Conservation (phyloP, 768 basidiomycete genomes). For the Agaricus subrufescens region DNA sequence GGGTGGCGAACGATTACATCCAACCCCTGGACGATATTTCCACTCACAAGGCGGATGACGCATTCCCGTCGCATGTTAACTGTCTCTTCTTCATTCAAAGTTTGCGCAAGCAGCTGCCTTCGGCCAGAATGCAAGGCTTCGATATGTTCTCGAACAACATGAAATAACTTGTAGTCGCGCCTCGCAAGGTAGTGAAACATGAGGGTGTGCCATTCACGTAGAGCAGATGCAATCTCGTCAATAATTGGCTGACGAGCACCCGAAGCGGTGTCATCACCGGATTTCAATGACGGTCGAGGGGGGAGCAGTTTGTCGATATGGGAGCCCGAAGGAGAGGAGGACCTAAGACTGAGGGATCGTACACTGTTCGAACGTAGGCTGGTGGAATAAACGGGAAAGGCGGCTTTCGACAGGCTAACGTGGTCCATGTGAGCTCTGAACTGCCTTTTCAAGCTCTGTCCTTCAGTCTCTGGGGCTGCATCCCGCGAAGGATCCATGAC, state of each 20-base stretch:
- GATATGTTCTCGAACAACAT: constrained; percentile 81
- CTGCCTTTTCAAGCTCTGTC: constrained; percentile 43
- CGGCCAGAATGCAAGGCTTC: constrained; percentile 90
- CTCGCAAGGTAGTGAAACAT: constrained; percentile 89
- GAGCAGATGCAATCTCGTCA: constrained; percentile 94
- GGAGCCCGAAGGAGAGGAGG: constrained; percentile 61
- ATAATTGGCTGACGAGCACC: constrained; percentile 86
- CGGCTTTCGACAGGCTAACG: constrained; percentile 66
- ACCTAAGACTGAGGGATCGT: constrained; percentile 71
- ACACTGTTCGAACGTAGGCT: constrained; percentile 69
- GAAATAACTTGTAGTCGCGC: constrained; percentile 87
- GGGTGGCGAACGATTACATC: constrained; percentile 98
- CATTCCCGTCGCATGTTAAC: constrained; percentile 78
- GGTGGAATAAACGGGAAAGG: constrained; percentile 66
- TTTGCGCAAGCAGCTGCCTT: constrained; percentile 83
- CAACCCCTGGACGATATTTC: constrained; percentile 87
- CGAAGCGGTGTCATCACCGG: constrained; percentile 87
- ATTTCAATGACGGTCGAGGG: constrained; percentile 90
- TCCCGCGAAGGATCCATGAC: constrained; percentile 58
- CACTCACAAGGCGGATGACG: constrained; percentile 80
- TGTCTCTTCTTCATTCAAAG: constrained; percentile 84
- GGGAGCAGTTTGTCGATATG: constrained; percentile 70
- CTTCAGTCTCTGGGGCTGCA: constrained; percentile 51
- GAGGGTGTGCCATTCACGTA: constrained; percentile 92
- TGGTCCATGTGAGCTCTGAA: constrained; percentile 76